These are phyloP conservation scores for Micractinium sp. DNA, from an alignment of 139 green algal genomes.

Conservation along the genomic window DNA sequence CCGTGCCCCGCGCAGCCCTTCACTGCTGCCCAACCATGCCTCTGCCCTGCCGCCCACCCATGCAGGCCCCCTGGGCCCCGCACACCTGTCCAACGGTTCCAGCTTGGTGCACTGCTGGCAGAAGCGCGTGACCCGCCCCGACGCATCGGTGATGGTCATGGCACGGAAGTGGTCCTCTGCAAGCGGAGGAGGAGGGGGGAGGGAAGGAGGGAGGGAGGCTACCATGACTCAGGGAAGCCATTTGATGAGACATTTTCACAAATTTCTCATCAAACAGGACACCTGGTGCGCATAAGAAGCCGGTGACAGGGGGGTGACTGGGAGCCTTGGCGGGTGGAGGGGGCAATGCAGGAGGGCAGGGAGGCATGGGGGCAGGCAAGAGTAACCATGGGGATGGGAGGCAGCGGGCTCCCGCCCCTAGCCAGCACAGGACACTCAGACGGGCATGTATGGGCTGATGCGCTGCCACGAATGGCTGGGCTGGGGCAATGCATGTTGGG, in stretches of 20 bases:
- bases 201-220: background rate
- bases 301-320: too few species aligned
- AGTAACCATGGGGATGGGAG: background rate
- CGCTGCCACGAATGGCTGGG: background rate
- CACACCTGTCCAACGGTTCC: constrained; percentile 16
- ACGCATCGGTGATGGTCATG: constrained; percentile 1
- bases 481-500: background rate
- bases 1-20: too few species aligned
- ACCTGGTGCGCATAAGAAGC: background rate
- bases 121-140: constrained; percentile 9
- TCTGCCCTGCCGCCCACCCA: too few species aligned
- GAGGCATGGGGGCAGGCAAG: background rate
- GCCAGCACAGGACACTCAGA: background rate
- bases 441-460: background rate
- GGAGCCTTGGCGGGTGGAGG: too few species aligned
- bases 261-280: background rate
- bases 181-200: background rate
- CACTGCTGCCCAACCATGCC: background rate
- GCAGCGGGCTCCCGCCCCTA: background rate
- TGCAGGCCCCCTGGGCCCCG: too few species aligned
- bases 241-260: too few species aligned
- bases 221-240: too few species aligned
- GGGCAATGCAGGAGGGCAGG: background rate
- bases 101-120: constrained; percentile 40
- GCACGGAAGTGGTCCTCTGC: constrained; percentile 33